Evolutionary conservation across 176 grass and related monocot genomes (phyloP).

Genomic region (Oropetium thomaeum): DNA sequence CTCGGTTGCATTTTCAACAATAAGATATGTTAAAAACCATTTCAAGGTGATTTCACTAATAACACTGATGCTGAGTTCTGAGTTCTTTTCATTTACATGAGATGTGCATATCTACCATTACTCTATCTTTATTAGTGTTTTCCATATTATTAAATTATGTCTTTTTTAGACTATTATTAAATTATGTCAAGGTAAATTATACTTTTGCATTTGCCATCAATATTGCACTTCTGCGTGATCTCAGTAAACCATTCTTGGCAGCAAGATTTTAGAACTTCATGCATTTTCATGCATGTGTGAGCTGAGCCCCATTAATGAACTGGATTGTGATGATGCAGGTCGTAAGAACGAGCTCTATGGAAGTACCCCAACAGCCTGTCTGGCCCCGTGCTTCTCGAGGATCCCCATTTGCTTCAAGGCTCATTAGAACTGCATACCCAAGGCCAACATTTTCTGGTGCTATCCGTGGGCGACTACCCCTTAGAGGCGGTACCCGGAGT

Average conservation of each 20-base stretch:
- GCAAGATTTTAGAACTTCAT: conserved; percentile 5
- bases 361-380: conserved; percentile 49
- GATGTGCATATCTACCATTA: neutral
- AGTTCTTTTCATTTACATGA: neutral
- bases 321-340: conserved; percentile 47
- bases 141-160: conserved; percentile 3
- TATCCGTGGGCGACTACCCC: conserved; percentile 40
- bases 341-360: conserved; percentile 56
- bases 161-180: too few relatives aligned
- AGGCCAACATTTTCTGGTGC: conserved; percentile 44
- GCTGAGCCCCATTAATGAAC: neutral
- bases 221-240: conserved; percentile 6
- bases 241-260: neutral
- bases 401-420: conserved; percentile 57
- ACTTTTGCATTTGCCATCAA: neutral
- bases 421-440: conserved; percentile 56
- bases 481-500: conserved; percentile 69
- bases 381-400: conserved; percentile 43
- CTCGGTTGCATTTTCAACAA: neutral
- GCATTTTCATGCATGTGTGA: neutral
- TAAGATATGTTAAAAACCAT: neutral
- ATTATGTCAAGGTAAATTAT: neutral
- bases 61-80: neutral
- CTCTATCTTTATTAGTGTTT: conserved; percentile 17
- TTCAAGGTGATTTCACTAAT: conserved; percentile 4